Conservation (phyloP, 768 basidiomycete genomes). For the Mrakia blollopis region DNA sequence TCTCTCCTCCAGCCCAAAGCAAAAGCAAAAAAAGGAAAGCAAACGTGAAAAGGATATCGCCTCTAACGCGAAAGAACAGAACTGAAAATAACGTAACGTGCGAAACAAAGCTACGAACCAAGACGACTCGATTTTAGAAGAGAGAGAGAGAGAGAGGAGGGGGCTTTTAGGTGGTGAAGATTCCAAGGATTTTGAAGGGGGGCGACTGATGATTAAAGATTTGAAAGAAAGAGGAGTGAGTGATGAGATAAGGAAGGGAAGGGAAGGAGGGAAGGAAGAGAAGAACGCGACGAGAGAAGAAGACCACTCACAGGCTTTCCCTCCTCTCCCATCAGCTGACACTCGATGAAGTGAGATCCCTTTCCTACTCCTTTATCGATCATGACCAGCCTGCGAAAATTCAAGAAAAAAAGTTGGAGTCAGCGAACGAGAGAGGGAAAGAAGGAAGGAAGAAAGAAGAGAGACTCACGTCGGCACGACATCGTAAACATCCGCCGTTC, state of each 20-base stretch:
- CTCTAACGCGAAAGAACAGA: too few species aligned
- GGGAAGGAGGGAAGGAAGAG: background rate
- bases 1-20: too few species aligned
- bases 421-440: constrained; percentile 14
- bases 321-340: constrained; percentile 74
- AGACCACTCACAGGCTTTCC: constrained; percentile 32
- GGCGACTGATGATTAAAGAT: constrained; percentile 55
- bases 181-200: constrained; percentile 83
- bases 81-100: too few species aligned
- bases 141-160: too few species aligned
- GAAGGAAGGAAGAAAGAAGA: constrained; percentile 29
- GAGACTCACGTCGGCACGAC: constrained; percentile 61
- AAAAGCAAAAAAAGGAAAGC: too few species aligned
- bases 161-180: constrained; percentile 59
- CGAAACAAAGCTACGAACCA: too few species aligned
- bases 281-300: background rate
- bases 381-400: constrained; percentile 58
- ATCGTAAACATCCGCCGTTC: constrained; percentile 62
- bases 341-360: constrained; percentile 92
- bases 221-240: background rate
- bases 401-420: constrained; percentile 7
- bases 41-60: too few species aligned
- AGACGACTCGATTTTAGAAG: background rate
- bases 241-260: background rate
- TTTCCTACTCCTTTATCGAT: constrained; percentile 81